These are phyloP conservation scores for Xerocomellus dryophilus DNA, from an alignment of 768 basidiomycete genomes.

Conservation along the genomic window DNA sequence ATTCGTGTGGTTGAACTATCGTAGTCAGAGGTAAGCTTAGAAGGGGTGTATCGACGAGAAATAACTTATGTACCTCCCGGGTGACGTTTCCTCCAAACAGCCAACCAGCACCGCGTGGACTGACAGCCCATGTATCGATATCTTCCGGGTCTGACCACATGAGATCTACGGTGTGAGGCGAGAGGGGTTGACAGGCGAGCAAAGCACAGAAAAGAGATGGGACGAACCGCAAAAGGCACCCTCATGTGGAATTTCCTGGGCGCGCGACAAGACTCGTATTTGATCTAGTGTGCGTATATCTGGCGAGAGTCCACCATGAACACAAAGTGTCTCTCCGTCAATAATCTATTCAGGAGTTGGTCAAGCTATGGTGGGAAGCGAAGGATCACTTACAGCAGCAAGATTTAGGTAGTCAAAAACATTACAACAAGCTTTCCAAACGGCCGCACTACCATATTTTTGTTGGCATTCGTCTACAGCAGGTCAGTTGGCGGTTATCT, in stretches of 20 bases:
- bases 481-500: not conserved
- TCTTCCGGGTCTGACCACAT: conserved; percentile 99
- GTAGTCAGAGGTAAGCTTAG: conserved; percentile 1
- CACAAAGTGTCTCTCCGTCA: conserved; percentile 88
- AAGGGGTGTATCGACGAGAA: not conserved
- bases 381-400: conserved; percentile 65
- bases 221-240: conserved; percentile 90
- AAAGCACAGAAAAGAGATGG: not conserved
- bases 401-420: conserved; percentile 96
- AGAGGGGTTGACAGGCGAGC: not conserved
- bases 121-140: conserved; percentile 94
- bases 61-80: conserved; percentile 54
- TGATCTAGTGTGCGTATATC: conserved; percentile 95
- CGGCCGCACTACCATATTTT: conserved; percentile 92
- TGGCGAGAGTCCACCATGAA: conserved; percentile 94
- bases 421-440: conserved; percentile 96
- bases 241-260: conserved; percentile 98
- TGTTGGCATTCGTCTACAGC: conserved; percentile 89
- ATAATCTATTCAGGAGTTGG: conserved; percentile 61
- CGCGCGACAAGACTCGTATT: conserved; percentile 85
- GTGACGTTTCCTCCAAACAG: conserved; percentile 87
- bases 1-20: conserved; percentile 90
- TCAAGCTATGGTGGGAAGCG: not conserved
- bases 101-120: conserved; percentile 95
- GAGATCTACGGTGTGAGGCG: conserved; percentile 52